Base-by-base conservation (phyloP, 2,329 filamentous ascomycete species). In the Xylariomycetidae sp. region DNA sequence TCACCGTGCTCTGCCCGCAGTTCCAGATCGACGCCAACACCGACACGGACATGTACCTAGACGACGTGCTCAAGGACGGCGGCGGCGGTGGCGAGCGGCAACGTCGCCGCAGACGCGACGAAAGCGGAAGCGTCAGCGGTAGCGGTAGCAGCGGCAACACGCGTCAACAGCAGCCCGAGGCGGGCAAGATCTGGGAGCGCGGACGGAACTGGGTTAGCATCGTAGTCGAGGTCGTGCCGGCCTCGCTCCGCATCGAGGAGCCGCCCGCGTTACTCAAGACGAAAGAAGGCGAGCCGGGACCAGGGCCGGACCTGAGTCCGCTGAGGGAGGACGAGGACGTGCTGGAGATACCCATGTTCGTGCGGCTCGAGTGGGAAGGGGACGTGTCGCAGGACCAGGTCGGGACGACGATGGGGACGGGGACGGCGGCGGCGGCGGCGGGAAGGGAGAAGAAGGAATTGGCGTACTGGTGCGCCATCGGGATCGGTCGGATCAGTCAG, bases 161-260 rank as follows among this genome's bases (percentile, higher is more conserved):
- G n/a, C n/a, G n/a, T n/a, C n/a, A n/a, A n/a, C 74, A 78, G 30
- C 80, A 78, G 53, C 77, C 85, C 12, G 88, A 94, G 59, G 86
- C 86, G 0, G 92, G 90, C 33, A 97, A 97, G 62, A 81, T 97
- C n/a, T 98, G 88, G 85, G 89, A 96, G 44, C 77, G 82, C 34
- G 90, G 89, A 0, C 73, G 89, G 22, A 98, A 97, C 58, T 96
- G 89, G 86, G 92, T 92, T 12, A 92, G 82, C 45, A 87, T 98
- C 9, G 85, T 96, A 14, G 70, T 98, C 16, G 92, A 98, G 58
- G 83, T 98, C 11, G 77, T 96, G 1, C 77, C 89, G 2, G 68
- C 77, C 1, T 72, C 69, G 27, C 56, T 80, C 15, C 57, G 59
- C 23, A 46, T 64, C 2, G 65, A 68, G 19, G 50, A 56, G 20